Evolutionary conservation across 2,329 filamentous ascomycete genomes (phyloP).

Genomic region (Xylaria sp.): DNA sequence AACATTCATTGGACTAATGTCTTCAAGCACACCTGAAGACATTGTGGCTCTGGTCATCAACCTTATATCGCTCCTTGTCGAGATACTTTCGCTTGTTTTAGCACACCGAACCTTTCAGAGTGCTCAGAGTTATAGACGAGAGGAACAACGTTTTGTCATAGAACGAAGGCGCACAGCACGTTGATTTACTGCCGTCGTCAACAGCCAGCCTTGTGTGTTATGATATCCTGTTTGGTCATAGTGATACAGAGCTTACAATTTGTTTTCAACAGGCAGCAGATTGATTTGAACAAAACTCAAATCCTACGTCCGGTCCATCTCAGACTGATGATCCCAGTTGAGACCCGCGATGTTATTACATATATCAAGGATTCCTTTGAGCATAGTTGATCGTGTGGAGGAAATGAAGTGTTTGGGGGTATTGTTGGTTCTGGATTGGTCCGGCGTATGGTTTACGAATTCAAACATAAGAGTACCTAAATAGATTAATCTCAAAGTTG

Average conservation of each 20-base stretch:
- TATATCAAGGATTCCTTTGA: background rate
- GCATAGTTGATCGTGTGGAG: background rate
- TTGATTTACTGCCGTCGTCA: background rate
- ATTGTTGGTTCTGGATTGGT: background rate
- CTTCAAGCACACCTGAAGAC: constrained; percentile 19
- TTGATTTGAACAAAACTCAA: background rate
- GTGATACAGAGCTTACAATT: constrained; percentile 8
- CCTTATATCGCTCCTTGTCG: constrained; percentile 28
- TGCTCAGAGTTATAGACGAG: background rate
- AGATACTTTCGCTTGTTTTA: constrained; percentile 29
- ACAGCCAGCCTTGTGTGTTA: background rate
- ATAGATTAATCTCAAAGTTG: background rate
- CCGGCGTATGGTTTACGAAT: background rate
- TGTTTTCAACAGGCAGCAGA: background rate
- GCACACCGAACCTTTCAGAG: constrained; percentile 27
- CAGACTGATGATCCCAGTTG: background rate
- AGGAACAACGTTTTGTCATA: constrained; percentile 17
- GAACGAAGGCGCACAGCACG: background rate
- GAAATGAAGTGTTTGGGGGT: background rate
- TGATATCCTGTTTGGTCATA: background rate
- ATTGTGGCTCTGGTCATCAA: constrained; percentile 22
- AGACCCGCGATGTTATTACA: background rate
- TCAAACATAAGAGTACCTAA: background rate
- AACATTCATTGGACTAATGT: constrained; percentile 6
- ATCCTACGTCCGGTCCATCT: background rate